Percentiles rank a stretch among this genome's conserved stretches.
Evolutionary conservation across 2,329 filamentous ascomycete genomes (phyloP).

Genomic region (Pestalotiopsis fici): DNA sequence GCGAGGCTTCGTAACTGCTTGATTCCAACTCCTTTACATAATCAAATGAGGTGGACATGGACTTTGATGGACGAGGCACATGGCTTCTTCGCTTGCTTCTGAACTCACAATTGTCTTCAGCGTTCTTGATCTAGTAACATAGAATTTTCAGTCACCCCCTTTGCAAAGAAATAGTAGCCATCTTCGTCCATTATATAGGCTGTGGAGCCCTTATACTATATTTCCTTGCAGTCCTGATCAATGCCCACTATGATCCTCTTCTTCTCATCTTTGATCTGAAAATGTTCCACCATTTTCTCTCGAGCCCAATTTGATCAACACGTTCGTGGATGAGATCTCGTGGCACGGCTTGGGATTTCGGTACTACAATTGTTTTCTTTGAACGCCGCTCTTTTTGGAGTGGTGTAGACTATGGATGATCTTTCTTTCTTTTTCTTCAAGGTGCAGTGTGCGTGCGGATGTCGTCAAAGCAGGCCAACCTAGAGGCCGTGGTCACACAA

Average conservation of each 20-base stretch:
- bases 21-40: not conserved
- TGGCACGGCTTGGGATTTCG: too few species aligned
- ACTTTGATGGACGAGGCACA: not conserved
- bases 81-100: not conserved
- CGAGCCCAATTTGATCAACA: not conserved
- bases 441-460: not conserved
- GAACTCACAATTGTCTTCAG: not conserved
- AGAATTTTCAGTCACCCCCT: not conserved
- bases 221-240: not conserved
- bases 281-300: not conserved
- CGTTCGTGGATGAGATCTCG: not conserved
- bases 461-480: not conserved
- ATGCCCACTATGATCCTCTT: not conserved
- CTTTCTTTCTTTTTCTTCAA: not conserved
- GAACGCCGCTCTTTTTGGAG: not conserved
- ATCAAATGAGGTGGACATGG: not conserved
- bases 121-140: not conserved
- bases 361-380: not conserved
- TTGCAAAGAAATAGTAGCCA: not conserved
- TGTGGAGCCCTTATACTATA: not conserved
- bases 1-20: conserved; percentile 20
- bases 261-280: not conserved
- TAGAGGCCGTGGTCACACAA: conserved; percentile 8
- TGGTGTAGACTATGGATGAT: not conserved
- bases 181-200: not conserved